Evolutionary conservation across 768 basidiomycete species (phyloP), one percentile per base, ranked within the genome.

Genomic region (Asterophora lycoperdoides): DNA sequence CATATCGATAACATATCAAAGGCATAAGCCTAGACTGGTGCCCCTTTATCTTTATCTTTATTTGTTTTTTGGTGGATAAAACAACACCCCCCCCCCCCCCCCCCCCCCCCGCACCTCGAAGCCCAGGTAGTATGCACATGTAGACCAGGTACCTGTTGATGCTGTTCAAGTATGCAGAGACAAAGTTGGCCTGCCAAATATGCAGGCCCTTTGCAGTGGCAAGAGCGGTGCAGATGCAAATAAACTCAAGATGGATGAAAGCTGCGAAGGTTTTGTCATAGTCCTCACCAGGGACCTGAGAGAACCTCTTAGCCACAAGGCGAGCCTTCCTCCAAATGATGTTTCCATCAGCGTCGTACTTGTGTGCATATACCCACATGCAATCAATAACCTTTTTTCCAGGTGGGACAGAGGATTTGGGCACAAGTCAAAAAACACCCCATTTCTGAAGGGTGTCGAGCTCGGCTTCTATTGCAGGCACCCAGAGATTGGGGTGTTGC

Each of bases 251-350:
- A 5, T 52, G 51, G 15, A 43, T 54, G 11, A 55, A 51, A 1
- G 54, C 39, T 0, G 59, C 52, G 18, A 51, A 56, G 0, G 55
- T 59, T 33, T 59, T 39, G 44, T 49, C 34, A 49, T 50, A 71
- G 46, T 68, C 66, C 10, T 68, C 39, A 1, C 73, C 69, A 3
- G 55, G 57, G 2, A 61, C 51, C 54, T 73, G 73, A 0, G 56
- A 49, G 56, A 60, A 73, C 1, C 60, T 58, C 48, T 60, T 55
- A n/a, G 57, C 56, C 0, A 63, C 57, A n/a, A 60, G 28, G 0
- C 56, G 30, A 1, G 54, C 57, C 56, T 73, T 72, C 49, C 64
- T 53, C 8, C 59, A 49, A 0, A 46, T 44, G 19, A 69, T 43
- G 0, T 55, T 52, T 8, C 69, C 68, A 6, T 56, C 39, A 2